These are phyloP conservation scores for Gossypium arboreum DNA, from an alignment of 345 rosid genomes.

Conservation along the genomic window DNA sequence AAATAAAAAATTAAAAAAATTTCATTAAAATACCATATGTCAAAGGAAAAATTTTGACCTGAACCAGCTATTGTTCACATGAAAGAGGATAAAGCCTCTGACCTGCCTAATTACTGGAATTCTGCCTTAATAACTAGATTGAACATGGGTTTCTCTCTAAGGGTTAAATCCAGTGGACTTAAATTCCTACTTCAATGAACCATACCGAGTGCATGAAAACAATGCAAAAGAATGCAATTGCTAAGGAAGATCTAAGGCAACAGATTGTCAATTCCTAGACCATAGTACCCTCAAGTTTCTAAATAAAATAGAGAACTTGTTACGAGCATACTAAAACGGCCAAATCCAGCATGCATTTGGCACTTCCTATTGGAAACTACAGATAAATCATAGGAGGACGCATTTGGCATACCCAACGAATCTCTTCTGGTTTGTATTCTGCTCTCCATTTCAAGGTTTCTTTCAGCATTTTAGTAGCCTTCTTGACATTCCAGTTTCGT, in stretches of 20 bases:
- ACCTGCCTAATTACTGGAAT: not conserved
- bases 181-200: not conserved
- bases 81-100: not conserved
- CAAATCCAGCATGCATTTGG: conserved; percentile 4
- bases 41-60: not conserved
- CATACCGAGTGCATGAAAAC: not conserved
- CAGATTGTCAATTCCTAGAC: not conserved
- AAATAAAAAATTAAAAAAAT: no score
- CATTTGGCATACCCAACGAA: conserved; percentile 64
- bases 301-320: not conserved
- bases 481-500: conserved; percentile 81
- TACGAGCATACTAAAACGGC: not conserved
- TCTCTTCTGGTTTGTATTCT: conserved; percentile 79
- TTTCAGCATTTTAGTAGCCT: conserved; percentile 91
- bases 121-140: not conserved
- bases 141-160: not conserved
- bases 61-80: not conserved
- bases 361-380: conserved; percentile 5
- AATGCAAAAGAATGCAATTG: conserved; percentile 5
- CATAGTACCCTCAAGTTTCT: not conserved
- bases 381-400: conserved; percentile 6
- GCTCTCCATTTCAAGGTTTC: conserved; percentile 90
- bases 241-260: conserved; percentile 10
- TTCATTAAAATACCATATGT: not conserved
- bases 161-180: conserved; percentile 3